These are phyloP conservation scores for Puccinia triticina DNA, from an alignment of 1,284 basidiomycete genomes.

Conservation along the genomic window DNA sequence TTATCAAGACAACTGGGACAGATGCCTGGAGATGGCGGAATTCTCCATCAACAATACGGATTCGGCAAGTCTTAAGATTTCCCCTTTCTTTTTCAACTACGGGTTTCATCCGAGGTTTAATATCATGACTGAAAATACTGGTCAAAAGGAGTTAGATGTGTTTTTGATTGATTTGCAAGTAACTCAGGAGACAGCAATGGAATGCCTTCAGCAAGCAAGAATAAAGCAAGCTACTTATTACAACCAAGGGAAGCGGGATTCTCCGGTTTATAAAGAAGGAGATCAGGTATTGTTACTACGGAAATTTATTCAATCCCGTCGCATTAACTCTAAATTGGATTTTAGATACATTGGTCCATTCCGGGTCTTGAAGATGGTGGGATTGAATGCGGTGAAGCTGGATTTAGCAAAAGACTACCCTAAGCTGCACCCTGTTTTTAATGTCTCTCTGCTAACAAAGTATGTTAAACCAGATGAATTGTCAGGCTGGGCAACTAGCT, in stretches of 20 bases:
- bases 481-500: neutral
- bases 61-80: neutral
- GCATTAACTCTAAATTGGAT: neutral
- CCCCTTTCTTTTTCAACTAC: slow-evolving; percentile 20
- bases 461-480: no score
- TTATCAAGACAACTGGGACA: no score
- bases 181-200: no score
- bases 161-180: no score
- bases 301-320: neutral
- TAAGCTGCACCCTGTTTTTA: slow-evolving; percentile 22
- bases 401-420: neutral
- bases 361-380: neutral
- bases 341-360: slow-evolving; percentile 3
- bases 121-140: no score
- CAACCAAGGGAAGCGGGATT: neutral
- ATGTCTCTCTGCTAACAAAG: neutral
- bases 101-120: slow-evolving; percentile 12
- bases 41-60: slow-evolving; percentile 8
- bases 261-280: neutral
- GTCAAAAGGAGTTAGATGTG: no score
- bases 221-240: neutral
- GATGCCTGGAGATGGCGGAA: no score
- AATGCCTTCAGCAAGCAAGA: no score
- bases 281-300: no score
- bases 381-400: no score